Evolutionary conservation across 768 basidiomycete species (phyloP), one percentile per base, ranked within the genome.

Genomic region (Pleurotus tuber-regium): DNA sequence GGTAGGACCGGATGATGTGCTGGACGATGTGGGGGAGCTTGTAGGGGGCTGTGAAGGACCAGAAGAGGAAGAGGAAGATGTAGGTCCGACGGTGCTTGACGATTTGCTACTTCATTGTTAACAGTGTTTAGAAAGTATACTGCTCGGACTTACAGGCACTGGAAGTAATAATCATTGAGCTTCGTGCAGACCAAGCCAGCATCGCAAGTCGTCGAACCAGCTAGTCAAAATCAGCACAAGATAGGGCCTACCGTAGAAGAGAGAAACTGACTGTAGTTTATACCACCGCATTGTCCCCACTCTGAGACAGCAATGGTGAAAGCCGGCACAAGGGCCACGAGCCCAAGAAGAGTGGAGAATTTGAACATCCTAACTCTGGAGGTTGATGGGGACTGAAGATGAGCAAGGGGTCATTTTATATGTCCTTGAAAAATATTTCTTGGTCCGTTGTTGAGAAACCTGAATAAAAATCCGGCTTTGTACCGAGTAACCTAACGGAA

Each of bases 261-360:
- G 18, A 19, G 28, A 7, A 12, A 69, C 76, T 53, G 63, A 80
- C 78, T 65, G 75, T 77, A 79, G 51, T 63, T 66, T 49, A 68
- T 68, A 39, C 79, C 80, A 61, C 80, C 79, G 57, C 81, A 84
- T 58, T 83, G 82, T 7, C 71, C 77, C 39, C 63, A 83, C 14
- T 74, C 66, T 28, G 66, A 57, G 41, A 73, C 70, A 47, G 77
- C 81, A 47, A 62, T 55, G 24, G 72, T 74, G 53, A 78, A 67
- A 43, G 71, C 66, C 2, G 78, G 76, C 14, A 76, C 63, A 47
- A 80, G 57, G 38, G 72, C 64, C 28, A 75, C 59, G 44, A 76
- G 61, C 53, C 73, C 70, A 53, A 74, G 55, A 54, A 78, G 65
- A 39, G 75, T 65, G 49, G 73, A 62, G 59, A 73, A 74, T 67